Evolutionary conservation across 1,284 basidiomycete genomes (phyloP), one percentile per base, ranked within the genome.

Genomic region (Cystobasidium pallidum): DNA sequence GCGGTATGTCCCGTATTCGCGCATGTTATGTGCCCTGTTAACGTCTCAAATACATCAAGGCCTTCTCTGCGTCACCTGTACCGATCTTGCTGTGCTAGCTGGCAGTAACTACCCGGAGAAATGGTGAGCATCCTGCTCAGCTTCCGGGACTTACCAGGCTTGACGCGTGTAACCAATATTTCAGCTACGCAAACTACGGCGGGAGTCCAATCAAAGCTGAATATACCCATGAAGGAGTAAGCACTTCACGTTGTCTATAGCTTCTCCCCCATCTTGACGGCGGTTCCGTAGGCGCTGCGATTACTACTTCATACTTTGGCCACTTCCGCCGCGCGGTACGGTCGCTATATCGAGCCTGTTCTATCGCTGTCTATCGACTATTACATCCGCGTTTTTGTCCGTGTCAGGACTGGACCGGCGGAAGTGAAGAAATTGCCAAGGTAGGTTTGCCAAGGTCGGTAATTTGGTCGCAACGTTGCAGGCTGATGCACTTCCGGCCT

Each of bases 31-130:
- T n/a, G n/a, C n/a, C n/a, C n/a, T n/a, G n/a, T n/a, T n/a, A n/a
- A n/a, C n/a, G n/a, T n/a, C n/a, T n/a, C n/a, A n/a, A n/a, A n/a
- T n/a, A n/a, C 19, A 45, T 17, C 28, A 58, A 92, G 93, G 94
- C 52, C 82, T 99, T 24, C 84, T 99, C 8, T 94, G 92, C 77
- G 89, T 99, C 41, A 99, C 96, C 10, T 99, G 96, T 81, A 99
- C 96, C 1, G 96, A 99, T 80, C 84, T 96, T 73, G 88, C 93
- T 8, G 93, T 99, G 6, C 85, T 99, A 39, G 96, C 94, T 0
- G 94, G 94, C 0, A 88, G 87, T 51, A 96, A 97, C 80, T 97
- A 92, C 80, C 91, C 95, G 1, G 95, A 99, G 81, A 99, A 97
- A 87, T 93, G 91, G 93, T 91, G 76, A 45, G 24, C 11, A 52